Evolutionary conservation across 1,284 basidiomycete genomes (phyloP).

Genomic region (Cryptococcus jaspeensis): DNA sequence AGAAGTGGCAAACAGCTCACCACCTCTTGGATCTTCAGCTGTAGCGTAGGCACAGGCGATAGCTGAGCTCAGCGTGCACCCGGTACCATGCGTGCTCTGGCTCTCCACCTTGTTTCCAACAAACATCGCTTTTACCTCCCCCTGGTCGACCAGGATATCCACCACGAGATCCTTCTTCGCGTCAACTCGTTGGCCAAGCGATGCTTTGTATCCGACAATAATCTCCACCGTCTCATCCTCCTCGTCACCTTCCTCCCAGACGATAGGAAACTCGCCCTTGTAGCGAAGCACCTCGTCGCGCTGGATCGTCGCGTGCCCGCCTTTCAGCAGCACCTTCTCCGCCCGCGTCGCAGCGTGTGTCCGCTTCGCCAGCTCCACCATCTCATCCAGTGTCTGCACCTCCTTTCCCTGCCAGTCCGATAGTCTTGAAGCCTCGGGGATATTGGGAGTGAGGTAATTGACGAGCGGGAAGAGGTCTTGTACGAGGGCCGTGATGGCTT

Average conservation of each 20-base stretch:
- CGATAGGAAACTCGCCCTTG: slow-evolving; percentile 12
- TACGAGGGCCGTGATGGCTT: slow-evolving; percentile 63
- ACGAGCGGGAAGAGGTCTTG: slow-evolving; percentile 71
- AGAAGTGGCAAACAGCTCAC: too few relatives aligned
- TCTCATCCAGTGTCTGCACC: slow-evolving; percentile 60
- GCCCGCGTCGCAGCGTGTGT: slow-evolving; percentile 59
- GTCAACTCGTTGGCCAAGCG: slow-evolving; percentile 1
- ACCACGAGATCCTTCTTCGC: slow-evolving; percentile 60
- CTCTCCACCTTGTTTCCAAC: slow-evolving; percentile 67
- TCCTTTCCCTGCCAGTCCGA: slow-evolving; percentile 38
- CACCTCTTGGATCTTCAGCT: slow-evolving; percentile 52
- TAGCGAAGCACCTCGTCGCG: slow-evolving; percentile 54
- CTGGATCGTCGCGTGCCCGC: slow-evolving; percentile 68
- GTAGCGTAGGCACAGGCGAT: slow-evolving; percentile 62
- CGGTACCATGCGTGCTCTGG: slow-evolving; percentile 84
- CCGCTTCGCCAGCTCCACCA: slow-evolving; percentile 62
- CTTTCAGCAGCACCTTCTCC: slow-evolving; percentile 74
- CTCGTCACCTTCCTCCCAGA: slow-evolving; percentile 28
- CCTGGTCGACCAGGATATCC: slow-evolving; percentile 63
- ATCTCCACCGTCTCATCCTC: slow-evolving; percentile 31
- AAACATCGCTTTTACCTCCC: slow-evolving; percentile 57
- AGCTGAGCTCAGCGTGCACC: slow-evolving; percentile 85
- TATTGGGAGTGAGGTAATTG: slow-evolving; percentile 81
- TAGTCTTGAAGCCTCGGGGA: slow-evolving; percentile 70
- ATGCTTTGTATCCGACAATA: slow-evolving; percentile 18